These are phyloP conservation scores for Cryphonectria japonica DNA, from an alignment of 2,329 filamentous ascomycete genomes.

Conservation along the genomic window DNA sequence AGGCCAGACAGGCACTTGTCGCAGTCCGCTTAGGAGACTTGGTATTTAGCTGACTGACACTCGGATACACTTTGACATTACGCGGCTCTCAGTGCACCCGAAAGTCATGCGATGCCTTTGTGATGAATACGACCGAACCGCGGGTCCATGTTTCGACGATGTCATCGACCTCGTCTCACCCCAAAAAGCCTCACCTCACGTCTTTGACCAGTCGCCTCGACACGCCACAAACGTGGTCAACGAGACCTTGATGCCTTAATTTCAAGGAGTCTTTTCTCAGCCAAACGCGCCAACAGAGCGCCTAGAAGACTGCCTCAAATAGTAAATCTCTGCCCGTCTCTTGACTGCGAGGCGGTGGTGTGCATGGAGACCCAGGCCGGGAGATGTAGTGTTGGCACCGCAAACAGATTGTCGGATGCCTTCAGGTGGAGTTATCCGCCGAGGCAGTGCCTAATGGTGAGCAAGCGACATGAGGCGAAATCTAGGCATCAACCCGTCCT, in stretches of 20 bases:
- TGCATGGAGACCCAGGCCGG: background rate
- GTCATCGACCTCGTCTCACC: background rate
- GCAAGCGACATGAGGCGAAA: background rate
- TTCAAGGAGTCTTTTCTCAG: background rate
- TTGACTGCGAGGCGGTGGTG: background rate
- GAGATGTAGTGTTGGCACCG: background rate
- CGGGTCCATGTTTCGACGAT: background rate
- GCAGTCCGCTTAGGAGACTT: background rate
- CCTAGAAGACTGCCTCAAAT: background rate
- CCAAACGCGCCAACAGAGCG: background rate
- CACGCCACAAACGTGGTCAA: background rate
- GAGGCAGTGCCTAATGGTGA: background rate
- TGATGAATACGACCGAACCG: background rate
- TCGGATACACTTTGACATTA: background rate
- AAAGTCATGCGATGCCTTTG: background rate
- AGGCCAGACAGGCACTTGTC: background rate
- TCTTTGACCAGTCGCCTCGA: background rate
- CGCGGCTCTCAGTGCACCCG: background rate
- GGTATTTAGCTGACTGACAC: background rate
- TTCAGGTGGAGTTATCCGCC: background rate
- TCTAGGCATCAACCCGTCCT: slow-evolving; percentile 1
- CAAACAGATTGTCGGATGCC: background rate
- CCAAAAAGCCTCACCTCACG: slow-evolving; percentile 4
- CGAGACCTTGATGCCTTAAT: background rate
- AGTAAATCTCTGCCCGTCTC: background rate